Evolutionary conservation across 2,329 filamentous ascomycete genomes (phyloP).

Genomic region (Sporothrix variecibatus): DNA sequence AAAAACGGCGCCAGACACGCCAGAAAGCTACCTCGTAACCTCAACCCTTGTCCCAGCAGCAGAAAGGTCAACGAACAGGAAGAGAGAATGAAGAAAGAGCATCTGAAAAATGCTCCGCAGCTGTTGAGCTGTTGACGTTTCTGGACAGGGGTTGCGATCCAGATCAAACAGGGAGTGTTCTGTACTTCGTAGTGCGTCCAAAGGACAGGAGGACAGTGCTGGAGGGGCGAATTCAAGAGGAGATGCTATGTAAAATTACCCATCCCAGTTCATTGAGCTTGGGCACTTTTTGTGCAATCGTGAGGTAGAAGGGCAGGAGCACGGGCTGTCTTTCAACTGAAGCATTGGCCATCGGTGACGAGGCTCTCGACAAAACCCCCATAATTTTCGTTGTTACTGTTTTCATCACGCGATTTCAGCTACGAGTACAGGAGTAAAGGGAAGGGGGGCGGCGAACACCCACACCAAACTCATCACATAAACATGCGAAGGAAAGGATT

Average conservation of each 20-base stretch:
- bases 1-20: neutral
- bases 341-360: too few relatives aligned
- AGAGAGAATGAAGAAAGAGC: neutral
- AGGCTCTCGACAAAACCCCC: neutral
- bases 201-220: neutral
- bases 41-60: neutral
- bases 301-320: neutral
- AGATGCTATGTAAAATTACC: neutral
- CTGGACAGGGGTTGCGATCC: slow-evolving; percentile 7
- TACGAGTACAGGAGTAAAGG: neutral
- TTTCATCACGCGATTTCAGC: slow-evolving; percentile 14
- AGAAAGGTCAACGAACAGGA: neutral
- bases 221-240: neutral
- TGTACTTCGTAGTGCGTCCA: neutral
- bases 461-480: neutral
- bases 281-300: neutral
- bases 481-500: neutral
- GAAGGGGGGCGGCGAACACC: neutral
- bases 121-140: neutral
- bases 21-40: neutral
- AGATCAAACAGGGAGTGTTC: neutral
- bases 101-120: neutral
- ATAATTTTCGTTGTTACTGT: neutral
- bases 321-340: neutral
- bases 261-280: neutral